phyloP scores from a whole-genome alignment of 2,329 filamentous ascomycete genomes.

The Plenodomus biglobosus region DNA sequence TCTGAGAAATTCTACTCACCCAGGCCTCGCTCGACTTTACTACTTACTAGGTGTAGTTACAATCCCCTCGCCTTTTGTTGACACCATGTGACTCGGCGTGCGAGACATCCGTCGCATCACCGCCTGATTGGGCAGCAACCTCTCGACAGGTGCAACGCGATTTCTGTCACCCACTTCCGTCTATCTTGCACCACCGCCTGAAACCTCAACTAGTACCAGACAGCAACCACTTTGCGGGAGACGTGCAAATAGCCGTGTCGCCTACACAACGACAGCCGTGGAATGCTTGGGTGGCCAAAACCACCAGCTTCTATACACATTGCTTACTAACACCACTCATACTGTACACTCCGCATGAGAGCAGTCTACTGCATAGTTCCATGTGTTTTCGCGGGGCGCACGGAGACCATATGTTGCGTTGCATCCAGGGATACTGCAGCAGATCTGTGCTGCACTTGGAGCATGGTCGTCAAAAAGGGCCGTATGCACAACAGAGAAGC shows the following conservation, averaged over 20 bases:
- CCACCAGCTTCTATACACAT: background rate
- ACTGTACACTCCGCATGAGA: too few species aligned
- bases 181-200: slow-evolving; percentile 18
- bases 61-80: too few species aligned
- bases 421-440: too few species aligned
- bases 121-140: slow-evolving; percentile 20
- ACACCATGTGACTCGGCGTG: slow-evolving; percentile 8
- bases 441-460: too few species aligned
- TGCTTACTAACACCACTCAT: background rate
- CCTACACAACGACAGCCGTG: background rate
- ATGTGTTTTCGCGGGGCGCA: too few species aligned
- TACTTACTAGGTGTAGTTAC: too few species aligned
- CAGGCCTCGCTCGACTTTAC: background rate
- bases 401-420: too few species aligned
- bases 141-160: slow-evolving; percentile 21
- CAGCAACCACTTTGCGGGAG: background rate
- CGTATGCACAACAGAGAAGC: too few species aligned
- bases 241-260: background rate
- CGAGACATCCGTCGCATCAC: background rate
- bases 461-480: too few species aligned
- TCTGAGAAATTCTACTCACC: background rate
- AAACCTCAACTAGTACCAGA: slow-evolving; percentile 16
- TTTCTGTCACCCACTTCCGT: slow-evolving; percentile 7
- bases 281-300: background rate
- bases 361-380: too few species aligned